Evolutionary conservation across 2,329 filamentous ascomycete genomes (phyloP).

Genomic region (Fusarium citri): DNA sequence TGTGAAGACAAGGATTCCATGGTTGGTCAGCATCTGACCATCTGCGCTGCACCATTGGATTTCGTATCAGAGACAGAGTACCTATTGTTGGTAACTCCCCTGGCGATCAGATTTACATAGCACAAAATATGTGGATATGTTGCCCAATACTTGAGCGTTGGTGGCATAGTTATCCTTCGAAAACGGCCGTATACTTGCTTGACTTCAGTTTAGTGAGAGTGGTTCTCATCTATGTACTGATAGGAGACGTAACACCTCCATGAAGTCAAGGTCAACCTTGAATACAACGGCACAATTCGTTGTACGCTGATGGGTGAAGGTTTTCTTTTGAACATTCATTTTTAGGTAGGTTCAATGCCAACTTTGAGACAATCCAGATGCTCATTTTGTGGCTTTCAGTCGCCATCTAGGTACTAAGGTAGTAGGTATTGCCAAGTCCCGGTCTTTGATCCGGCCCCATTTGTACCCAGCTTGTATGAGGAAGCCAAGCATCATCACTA

Average conservation of each 20-base stretch:
- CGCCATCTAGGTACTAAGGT: slow-evolving; percentile 31
- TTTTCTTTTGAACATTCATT: not conserved
- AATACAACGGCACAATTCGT: not conserved
- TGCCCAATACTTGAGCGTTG: not conserved
- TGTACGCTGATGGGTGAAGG: not conserved
- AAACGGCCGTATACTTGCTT: not conserved
- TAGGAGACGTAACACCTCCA: not conserved
- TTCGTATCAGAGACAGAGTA: not conserved
- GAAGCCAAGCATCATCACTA: slow-evolving; percentile 16
- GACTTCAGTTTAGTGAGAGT: not conserved
- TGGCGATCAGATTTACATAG: slow-evolving; percentile 5
- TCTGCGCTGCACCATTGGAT: not conserved
- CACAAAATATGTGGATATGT: not conserved
- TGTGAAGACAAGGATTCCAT: not conserved
- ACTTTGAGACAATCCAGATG: not conserved
- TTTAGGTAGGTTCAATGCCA: not conserved
- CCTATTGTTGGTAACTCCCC: slow-evolving; percentile 1
- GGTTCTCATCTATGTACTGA: not conserved
- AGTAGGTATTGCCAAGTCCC: slow-evolving; percentile 30
- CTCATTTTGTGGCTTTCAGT: slow-evolving; percentile 40
- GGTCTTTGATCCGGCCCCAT: slow-evolving; percentile 32
- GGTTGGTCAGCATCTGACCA: not conserved
- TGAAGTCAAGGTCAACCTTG: not conserved
- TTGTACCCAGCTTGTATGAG: slow-evolving; percentile 13
- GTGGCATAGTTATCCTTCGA: not conserved